Base-by-base conservation (phyloP, 345 rosid genomes). In the Mercurialis annua region DNA sequence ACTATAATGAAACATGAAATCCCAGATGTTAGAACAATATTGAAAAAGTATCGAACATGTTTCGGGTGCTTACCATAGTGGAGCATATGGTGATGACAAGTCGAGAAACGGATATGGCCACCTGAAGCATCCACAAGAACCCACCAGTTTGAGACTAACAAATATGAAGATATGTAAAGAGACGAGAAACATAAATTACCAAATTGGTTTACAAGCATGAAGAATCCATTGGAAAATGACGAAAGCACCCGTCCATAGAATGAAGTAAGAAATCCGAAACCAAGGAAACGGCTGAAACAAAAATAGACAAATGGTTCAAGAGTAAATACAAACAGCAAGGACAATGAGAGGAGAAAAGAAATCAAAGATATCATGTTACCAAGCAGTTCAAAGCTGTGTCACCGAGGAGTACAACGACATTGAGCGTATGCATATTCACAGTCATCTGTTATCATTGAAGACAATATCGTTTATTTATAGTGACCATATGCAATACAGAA, bases 31-130 rank as follows among this genome's bases (percentile, higher is more conserved):
- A 16, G 30, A 62, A 55, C 17, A 18, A 44, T 8, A 18, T 44
- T 16, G 62, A 59, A 24, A n/a, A n/a, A n/a, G n/a, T n/a, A n/a
- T n/a, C n/a, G n/a, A n/a, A n/a, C n/a, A 55, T 65, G 44, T 47
- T 55, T 33, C 58, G 71, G 51, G 54, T 30, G 72, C 80, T 31
- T 77, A 87, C 92, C 92, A 87, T 38, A 82, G 27, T 27, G 92
- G 88, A 66, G 93, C 93, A 78, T 68, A 69, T 34, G 78, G 64
- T 10, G 80, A 62, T 15, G 90, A 81, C 50, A 84, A 72, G 66
- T 86, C 83, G 20, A 90, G 87, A 73, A 86, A 90, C 55, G 90
- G 86, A 68, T 84, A 87, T 16, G 93, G 93, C 96, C 93, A 90
- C 83, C 88, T 90, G 77, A 17, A 75, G 52, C 1, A 64, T 23